phyloP scores from a whole-genome alignment of 108 stramenopile species.

The Epipyxis sp. region DNA sequence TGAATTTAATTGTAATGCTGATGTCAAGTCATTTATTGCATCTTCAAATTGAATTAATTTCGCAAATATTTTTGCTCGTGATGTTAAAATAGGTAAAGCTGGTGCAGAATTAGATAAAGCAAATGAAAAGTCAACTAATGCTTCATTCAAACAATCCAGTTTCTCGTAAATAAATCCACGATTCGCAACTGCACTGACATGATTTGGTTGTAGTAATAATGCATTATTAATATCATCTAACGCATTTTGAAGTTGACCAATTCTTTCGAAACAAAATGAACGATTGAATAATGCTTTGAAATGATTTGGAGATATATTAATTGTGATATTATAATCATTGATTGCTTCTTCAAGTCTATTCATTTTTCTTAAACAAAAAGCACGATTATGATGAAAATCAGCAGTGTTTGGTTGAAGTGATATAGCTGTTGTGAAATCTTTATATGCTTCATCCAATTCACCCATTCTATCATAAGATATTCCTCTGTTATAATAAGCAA shows the following conservation, averaged over 20 bases:
- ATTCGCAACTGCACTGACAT: constrained; percentile 29
- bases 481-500: constrained; percentile 44
- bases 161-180: constrained; percentile 30
- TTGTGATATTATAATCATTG: constrained; percentile 32
- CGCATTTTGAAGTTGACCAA: constrained; percentile 27
- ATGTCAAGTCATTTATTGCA: constrained; percentile 34
- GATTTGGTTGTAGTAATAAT: not conserved
- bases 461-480: constrained; percentile 38
- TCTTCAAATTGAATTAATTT: not conserved
- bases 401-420: constrained; percentile 32
- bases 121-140: constrained; percentile 26
- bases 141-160: constrained; percentile 24
- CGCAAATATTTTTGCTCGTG: not conserved
- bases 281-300: constrained; percentile 39
- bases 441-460: constrained; percentile 33
- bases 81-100: not conserved
- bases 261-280: constrained; percentile 30
- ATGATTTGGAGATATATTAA: constrained; percentile 22
- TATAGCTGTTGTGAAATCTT: constrained; percentile 45
- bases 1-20: not conserved
- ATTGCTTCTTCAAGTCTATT: constrained; percentile 33
- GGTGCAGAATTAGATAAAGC: not conserved
- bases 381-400: constrained; percentile 49
- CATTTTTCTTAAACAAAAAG: constrained; percentile 42
- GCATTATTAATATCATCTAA: constrained; percentile 35